Base-by-base conservation (phyloP, 1,284 basidiomycete species). In the Apiotrichum sp. region DNA sequence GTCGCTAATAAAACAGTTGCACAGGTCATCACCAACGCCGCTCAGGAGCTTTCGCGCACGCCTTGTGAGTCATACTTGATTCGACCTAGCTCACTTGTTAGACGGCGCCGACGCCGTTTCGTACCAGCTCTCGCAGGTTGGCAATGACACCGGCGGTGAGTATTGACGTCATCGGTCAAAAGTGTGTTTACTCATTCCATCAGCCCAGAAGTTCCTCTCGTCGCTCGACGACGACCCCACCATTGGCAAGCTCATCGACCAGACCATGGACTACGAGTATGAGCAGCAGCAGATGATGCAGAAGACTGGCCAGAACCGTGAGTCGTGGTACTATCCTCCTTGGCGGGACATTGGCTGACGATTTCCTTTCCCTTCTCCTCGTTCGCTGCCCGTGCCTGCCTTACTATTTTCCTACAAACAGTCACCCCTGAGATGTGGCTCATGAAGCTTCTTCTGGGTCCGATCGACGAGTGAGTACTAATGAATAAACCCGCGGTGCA, bases 21-120 rank as follows among this genome's bases (percentile, higher is more conserved):
- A 31, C 57, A 65, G 35, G 72, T 70, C 39, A 71, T 76, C 63
- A 52, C 54, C 16, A 47, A 62, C 29, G 65, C 70, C 1, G 58
- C 61, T 31, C 41, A 66, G 22, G 60, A 67, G 50, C 65, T 76
- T 29, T 31, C 48, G 40, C 56, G 65, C 38, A 66, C 70, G 16
- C 63, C 65, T 1, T 74, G 67, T 56, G 68, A 40, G 48, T 41
- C 6, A 4, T 8, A 38, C 41, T 42, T 42, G 11, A 6, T 13
- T 36, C 39, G 22, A 48, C 36, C 5, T 36, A 22, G 22, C 22
- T 22, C 22, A 22, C 22, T 22, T n/a, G 36, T 1, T 32, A 52
- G 50, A 47, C 47, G 56, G 56, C 13, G 46, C 54, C 32, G 56
- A 56, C 42, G 56, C 59, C 4, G 54, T 61, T 3, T 53, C 56